Percentiles rank a stretch among this genome's conserved stretches.
Evolutionary conservation across 176 grass and related monocot species (phyloP).

Genomic region (Olyra latifolia): DNA sequence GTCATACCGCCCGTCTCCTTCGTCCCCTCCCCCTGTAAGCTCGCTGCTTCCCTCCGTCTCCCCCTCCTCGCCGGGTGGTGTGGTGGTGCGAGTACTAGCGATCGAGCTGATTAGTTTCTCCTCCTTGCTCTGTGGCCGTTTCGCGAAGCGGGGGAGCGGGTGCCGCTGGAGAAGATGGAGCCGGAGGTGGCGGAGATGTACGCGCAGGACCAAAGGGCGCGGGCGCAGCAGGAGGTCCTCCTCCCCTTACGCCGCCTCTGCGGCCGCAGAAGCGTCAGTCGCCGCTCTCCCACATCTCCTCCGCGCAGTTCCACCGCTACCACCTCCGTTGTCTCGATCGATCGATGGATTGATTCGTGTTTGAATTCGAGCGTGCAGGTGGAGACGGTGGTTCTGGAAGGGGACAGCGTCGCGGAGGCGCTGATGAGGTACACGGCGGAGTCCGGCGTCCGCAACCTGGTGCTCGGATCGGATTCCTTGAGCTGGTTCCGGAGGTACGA

Average conservation of each 20-base stretch:
- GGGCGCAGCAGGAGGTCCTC: slow-evolving; percentile 67
- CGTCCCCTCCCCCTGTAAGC: slow-evolving; percentile 73
- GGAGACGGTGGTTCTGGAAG: slow-evolving; percentile 82
- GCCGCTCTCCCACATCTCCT: not conserved
- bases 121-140: not conserved
- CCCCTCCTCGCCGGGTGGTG: not conserved
- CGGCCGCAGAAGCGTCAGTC: slow-evolving; percentile 56
- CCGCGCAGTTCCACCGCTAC: not conserved
- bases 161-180: slow-evolving; percentile 67
- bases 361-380: slow-evolving; percentile 43
- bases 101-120: not conserved
- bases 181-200: slow-evolving; percentile 64
- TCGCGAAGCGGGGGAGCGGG: slow-evolving; percentile 61
- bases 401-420: slow-evolving; percentile 55
- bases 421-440: slow-evolving; percentile 59
- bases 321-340: not conserved
- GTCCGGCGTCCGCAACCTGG: slow-evolving; percentile 65
- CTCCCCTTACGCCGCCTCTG: slow-evolving; percentile 54
- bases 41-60: not conserved
- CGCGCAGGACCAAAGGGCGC: slow-evolving; percentile 51
- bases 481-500: slow-evolving; percentile 57
- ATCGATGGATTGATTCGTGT: not conserved
- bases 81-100: too few relatives aligned
- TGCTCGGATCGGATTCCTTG: slow-evolving; percentile 58
- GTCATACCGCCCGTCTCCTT: slow-evolving; percentile 68